phyloP scores from a whole-genome alignment of 2,329 filamentous ascomycete genomes.

The Didymella pomorum region DNA sequence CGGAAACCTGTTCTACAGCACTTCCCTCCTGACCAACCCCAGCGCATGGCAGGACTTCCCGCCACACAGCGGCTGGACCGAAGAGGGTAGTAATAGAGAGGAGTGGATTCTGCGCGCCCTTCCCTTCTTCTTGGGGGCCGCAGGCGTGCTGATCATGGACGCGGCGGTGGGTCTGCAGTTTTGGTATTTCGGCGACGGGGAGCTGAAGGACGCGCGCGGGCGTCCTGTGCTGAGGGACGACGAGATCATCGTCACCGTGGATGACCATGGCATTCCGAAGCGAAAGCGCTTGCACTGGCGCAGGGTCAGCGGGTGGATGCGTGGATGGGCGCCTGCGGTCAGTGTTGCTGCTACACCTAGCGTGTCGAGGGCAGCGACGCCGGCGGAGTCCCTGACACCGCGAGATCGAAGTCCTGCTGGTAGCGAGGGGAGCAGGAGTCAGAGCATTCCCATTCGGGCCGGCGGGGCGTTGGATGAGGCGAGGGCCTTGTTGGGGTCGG shows the following conservation, averaged over 20 bases:
- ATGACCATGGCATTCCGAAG: slow-evolving; percentile 44
- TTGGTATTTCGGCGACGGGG: slow-evolving; percentile 62
- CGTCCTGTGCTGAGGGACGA: slow-evolving; percentile 48
- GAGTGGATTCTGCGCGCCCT: slow-evolving; percentile 66
- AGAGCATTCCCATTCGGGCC: slow-evolving; percentile 38
- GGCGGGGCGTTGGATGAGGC: slow-evolving; percentile 45
- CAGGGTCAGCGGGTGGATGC: slow-evolving; percentile 69
- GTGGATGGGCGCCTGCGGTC: slow-evolving; percentile 68
- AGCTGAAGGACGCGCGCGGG: slow-evolving; percentile 24
- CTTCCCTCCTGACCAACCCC: slow-evolving; percentile 69
- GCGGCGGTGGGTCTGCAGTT: slow-evolving; percentile 70
- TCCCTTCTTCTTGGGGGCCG: slow-evolving; percentile 72
- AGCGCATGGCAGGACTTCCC: slow-evolving; percentile 67
- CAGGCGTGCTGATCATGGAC: slow-evolving; percentile 69
- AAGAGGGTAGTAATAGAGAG: slow-evolving; percentile 61
- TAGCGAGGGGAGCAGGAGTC: background rate
- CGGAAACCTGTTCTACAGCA: slow-evolving; percentile 73
- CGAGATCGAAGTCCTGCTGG: slow-evolving; percentile 16
- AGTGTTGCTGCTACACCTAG: slow-evolving; percentile 50
- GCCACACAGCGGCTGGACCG: slow-evolving; percentile 65
- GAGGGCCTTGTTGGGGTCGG: slow-evolving; percentile 46
- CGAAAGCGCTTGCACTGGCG: slow-evolving; percentile 61
- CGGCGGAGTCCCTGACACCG: slow-evolving; percentile 31
- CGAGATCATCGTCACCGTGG: slow-evolving; percentile 55
- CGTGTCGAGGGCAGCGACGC: slow-evolving; percentile 40